Evolutionary conservation across 208 protist species (phyloP).

Genomic region (Acanthamoeba culbertsoni): DNA sequence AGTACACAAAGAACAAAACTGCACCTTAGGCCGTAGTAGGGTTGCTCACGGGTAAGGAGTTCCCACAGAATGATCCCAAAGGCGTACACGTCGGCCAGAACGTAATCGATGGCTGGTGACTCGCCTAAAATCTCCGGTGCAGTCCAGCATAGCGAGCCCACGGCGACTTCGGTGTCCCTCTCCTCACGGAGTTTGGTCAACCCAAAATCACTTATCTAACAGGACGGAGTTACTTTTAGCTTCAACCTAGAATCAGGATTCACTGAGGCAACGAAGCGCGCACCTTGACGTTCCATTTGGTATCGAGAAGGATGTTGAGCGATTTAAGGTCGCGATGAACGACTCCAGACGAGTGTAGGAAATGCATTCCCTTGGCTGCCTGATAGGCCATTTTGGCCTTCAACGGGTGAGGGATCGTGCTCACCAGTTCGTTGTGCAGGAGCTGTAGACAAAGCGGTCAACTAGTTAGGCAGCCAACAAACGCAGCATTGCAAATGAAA

Average conservation of each 20-base stretch:
- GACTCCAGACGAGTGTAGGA: conserved; percentile 36
- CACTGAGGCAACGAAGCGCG: not conserved
- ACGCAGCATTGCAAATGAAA: not conserved
- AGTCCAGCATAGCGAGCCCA: not conserved
- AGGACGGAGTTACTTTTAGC: too few species aligned
- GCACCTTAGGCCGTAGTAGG: conserved; percentile 7
- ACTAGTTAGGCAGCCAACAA: not conserved
- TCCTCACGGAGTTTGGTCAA: conserved; percentile 34
- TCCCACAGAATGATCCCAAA: conserved; percentile 63
- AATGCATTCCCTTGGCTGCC: conserved; percentile 59
- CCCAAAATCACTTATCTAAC: conserved; percentile 46
- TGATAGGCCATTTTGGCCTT: conserved; percentile 45
- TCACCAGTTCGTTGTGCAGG: conserved; percentile 23
- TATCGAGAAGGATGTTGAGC: conserved; percentile 17
- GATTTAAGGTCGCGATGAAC: conserved; percentile 54
- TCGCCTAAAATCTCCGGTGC: conserved; percentile 51
- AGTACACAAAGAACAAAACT: not conserved
- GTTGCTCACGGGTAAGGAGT: conserved; percentile 13
- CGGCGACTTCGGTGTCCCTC: not conserved
- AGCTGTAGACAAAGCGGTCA: too few species aligned
- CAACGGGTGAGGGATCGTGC: not conserved
- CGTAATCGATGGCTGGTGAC: not conserved
- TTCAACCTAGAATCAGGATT: not conserved
- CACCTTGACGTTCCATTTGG: conserved; percentile 36
- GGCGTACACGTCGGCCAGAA: conserved; percentile 41